phyloP scores from a whole-genome alignment of 2,329 filamentous ascomycete genomes.

The Aspergillus sp. region DNA sequence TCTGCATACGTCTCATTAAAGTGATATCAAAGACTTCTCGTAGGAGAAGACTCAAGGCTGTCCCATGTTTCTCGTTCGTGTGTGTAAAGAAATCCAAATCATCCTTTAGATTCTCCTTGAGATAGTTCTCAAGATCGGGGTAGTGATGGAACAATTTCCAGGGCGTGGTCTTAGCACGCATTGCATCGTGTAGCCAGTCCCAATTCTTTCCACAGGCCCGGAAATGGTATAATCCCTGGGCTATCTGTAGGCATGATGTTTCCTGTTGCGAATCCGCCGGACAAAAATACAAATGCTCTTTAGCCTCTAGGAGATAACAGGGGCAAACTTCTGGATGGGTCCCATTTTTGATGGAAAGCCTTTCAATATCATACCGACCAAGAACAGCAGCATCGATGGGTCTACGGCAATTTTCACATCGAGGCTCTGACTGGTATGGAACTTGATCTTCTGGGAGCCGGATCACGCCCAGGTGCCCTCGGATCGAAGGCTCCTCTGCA shows the following conservation, averaged over 20 bases:
- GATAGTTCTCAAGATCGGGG: not conserved
- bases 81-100: slow-evolving; percentile 12
- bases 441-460: slow-evolving; percentile 4
- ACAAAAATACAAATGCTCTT: slow-evolving; percentile 7
- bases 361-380: not conserved
- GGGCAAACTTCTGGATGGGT: slow-evolving; percentile 3
- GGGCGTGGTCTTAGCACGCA: slow-evolving; percentile 16
- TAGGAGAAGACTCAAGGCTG: slow-evolving; percentile 27
- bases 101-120: not conserved
- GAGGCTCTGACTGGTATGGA: slow-evolving; percentile 1
- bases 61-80: slow-evolving; percentile 27
- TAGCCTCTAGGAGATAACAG: slow-evolving; percentile 2
- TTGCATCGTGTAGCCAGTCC: slow-evolving; percentile 29
- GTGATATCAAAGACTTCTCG: slow-evolving; percentile 32
- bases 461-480: slow-evolving; percentile 22
- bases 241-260: slow-evolving; percentile 20
- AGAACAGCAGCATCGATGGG: not conserved
- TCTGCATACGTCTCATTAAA: slow-evolving; percentile 19
- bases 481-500: slow-evolving; percentile 29
- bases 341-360: not conserved
- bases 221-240: slow-evolving; percentile 22
- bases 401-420: slow-evolving; percentile 26
- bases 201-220: slow-evolving; percentile 25
- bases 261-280: not conserved
- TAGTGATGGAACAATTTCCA: not conserved